These are phyloP conservation scores for Trapa incisa DNA, from an alignment of 345 rosid genomes.

Conservation along the genomic window DNA sequence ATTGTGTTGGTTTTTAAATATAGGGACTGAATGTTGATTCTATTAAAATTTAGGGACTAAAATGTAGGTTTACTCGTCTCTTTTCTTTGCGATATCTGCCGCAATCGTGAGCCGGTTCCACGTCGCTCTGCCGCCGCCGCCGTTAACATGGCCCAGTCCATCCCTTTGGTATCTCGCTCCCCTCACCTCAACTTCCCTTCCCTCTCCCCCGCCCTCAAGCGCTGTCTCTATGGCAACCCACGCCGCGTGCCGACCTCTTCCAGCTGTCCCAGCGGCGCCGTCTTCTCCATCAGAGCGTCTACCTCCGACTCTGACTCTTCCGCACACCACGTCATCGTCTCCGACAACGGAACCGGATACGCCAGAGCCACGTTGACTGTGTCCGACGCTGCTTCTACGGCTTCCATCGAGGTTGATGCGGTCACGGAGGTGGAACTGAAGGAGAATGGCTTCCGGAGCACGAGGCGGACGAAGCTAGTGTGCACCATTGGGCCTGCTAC, in stretches of 20 bases:
- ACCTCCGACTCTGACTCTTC: conserved; percentile 33
- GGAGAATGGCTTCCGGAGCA: conserved; percentile 99
- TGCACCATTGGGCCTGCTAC: conserved; percentile 95
- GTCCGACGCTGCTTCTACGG: conserved; percentile 8
- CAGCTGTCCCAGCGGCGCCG: conserved; percentile 9
- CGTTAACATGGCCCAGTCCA: conserved; percentile 53
- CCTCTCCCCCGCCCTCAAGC: conserved; percentile 18
- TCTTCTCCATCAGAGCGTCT: conserved; percentile 33
- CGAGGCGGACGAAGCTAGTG: conserved; percentile 83
- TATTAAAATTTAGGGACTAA: no score
- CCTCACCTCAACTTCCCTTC: conserved; percentile 25
- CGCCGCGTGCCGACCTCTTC: conserved; percentile 21
- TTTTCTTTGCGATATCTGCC: no score
- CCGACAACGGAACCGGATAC: conserved; percentile 40
- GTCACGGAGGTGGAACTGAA: conserved; percentile 87
- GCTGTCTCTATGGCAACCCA: conserved; percentile 21
- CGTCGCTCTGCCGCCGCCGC: neutral
- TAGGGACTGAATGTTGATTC: no score
- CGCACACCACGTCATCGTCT: conserved; percentile 22
- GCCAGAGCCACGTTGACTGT: conserved; percentile 6
- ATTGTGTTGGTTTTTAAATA: no score
- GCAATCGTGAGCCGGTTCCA: no score
- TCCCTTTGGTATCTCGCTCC: conserved; percentile 38
- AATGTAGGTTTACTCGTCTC: no score
- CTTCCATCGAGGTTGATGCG: conserved; percentile 60